These are phyloP conservation scores for Colletotrichum lentis DNA, from an alignment of 2,329 filamentous ascomycete genomes.

Conservation along the genomic window DNA sequence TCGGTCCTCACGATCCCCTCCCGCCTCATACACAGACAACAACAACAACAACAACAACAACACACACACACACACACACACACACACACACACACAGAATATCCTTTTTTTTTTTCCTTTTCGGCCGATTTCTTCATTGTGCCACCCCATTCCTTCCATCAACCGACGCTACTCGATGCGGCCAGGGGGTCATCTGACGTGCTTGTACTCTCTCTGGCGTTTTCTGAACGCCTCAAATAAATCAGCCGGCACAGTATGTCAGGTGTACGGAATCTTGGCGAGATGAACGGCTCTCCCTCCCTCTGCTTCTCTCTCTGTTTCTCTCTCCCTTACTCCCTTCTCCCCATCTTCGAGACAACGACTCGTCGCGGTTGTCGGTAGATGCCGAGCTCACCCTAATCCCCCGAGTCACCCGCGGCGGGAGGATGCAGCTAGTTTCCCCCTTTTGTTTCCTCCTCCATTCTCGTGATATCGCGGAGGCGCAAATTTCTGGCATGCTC, in stretches of 20 bases:
- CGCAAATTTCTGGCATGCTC: conserved; percentile 19
- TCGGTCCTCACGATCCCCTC: not conserved
- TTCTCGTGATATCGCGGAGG: conserved; percentile 24
- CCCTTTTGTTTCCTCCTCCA: conserved; percentile 5
- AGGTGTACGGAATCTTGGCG: not conserved
- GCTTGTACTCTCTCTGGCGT: conserved; percentile 28
- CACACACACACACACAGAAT: not conserved
- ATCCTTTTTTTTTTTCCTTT: not conserved
- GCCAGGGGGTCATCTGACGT: conserved; percentile 28
- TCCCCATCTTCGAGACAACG: not conserved
- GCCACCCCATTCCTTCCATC: conserved; percentile 19
- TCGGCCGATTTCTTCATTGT: conserved; percentile 21
- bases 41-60: too few species aligned
- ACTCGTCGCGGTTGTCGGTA: not conserved
- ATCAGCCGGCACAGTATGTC: conserved; percentile 1
- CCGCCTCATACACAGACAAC: not conserved
- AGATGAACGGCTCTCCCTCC: not conserved
- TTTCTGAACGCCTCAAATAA: not conserved
- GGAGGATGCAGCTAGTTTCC: not conserved
- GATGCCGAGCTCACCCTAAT: not conserved
- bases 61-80: too few species aligned
- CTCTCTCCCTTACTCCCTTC: too few species aligned
- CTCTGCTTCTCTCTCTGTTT: too few species aligned
- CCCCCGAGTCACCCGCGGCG: not conserved
- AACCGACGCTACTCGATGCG: conserved; percentile 11